A percentile compares a stretch with the other conserved stretches of the same genome.
Evolutionary conservation across 1,284 basidiomycete species (phyloP).

Genomic region (Ganoderma leucocontextum): DNA sequence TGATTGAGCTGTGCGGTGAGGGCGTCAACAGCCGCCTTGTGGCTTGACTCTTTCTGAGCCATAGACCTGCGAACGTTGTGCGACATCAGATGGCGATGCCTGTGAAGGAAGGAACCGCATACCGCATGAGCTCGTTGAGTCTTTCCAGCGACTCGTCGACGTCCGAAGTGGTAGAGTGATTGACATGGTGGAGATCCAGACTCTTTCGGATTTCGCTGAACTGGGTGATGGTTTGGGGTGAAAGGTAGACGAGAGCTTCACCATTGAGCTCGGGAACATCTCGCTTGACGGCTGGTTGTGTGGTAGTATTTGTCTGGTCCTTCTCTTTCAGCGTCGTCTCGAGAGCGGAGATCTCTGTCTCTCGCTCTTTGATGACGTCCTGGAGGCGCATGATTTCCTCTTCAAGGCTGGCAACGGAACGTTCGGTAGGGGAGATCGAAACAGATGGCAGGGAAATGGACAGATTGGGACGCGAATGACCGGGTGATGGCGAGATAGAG

Average conservation of each 20-base stretch:
- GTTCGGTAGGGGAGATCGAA: slow-evolving; percentile 56
- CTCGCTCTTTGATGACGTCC: slow-evolving; percentile 87
- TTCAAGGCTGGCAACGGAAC: slow-evolving; percentile 86
- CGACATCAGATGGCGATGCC: slow-evolving; percentile 8
- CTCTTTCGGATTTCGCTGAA: slow-evolving; percentile 75
- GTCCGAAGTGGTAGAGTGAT: slow-evolving; percentile 51
- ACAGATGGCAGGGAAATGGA: slow-evolving; percentile 63
- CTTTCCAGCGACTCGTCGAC: slow-evolving; percentile 75
- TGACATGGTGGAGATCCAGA: slow-evolving; percentile 56
- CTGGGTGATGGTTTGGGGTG: slow-evolving; percentile 72
- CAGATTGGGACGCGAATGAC: slow-evolving; percentile 60
- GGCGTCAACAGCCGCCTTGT: slow-evolving; percentile 79
- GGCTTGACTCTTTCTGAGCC: slow-evolving; percentile 92
- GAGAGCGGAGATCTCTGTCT: slow-evolving; percentile 83
- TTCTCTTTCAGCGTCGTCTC: slow-evolving; percentile 73
- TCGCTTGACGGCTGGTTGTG: slow-evolving; percentile 16
- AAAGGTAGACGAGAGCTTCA: slow-evolving; percentile 50
- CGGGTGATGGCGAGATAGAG: slow-evolving; percentile 52
- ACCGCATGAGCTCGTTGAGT: slow-evolving; percentile 90
- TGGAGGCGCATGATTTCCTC: slow-evolving; percentile 93
- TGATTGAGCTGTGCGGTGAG: slow-evolving; percentile 73
- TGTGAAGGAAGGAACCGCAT: slow-evolving; percentile 37
- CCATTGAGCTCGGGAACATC: slow-evolving; percentile 25
- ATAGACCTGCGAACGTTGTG: slow-evolving; percentile 69
- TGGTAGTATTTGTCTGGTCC: slow-evolving; percentile 37